Percentiles rank a stretch among this genome's conserved stretches.
These are phyloP conservation scores for Alternaria sp. DNA, from an alignment of 2,329 filamentous ascomycete genomes.

Conservation along the genomic window DNA sequence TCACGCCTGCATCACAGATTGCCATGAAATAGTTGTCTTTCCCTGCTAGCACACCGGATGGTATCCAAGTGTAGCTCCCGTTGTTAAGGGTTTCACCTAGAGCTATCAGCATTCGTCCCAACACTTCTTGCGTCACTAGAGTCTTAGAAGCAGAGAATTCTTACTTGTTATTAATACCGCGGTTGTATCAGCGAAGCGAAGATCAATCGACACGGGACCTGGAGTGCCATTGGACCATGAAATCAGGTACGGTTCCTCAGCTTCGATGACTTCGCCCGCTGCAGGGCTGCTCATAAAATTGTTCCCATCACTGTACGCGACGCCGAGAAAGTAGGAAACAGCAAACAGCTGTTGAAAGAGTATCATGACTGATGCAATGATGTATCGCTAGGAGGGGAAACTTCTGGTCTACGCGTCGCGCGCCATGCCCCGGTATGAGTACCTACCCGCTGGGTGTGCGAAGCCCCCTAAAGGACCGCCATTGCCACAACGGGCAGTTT, in stretches of 20 bases:
- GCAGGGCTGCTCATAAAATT: neutral
- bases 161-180: neutral
- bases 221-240: neutral
- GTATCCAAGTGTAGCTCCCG: neutral
- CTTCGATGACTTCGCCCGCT: neutral
- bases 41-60: neutral
- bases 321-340: no score
- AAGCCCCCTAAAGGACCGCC: neutral
- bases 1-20: neutral
- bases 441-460: neutral
- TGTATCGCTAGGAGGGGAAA: neutral
- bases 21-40: neutral
- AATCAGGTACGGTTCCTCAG: neutral
- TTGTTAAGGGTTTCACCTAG: neutral
- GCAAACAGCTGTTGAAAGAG: neutral
- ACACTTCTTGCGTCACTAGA: neutral
- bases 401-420: neutral
- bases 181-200: neutral
- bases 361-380: neutral
- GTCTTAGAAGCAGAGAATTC: neutral
- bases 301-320: neutral
- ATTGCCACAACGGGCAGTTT: neutral
- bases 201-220: neutral
- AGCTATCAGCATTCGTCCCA: neutral
- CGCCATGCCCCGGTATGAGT: neutral